Percentiles rank a stretch among this genome's conserved stretches.
These are phyloP conservation scores for Vicia sativa DNA, from an alignment of 306 rosid genomes.

Conservation along the genomic window DNA sequence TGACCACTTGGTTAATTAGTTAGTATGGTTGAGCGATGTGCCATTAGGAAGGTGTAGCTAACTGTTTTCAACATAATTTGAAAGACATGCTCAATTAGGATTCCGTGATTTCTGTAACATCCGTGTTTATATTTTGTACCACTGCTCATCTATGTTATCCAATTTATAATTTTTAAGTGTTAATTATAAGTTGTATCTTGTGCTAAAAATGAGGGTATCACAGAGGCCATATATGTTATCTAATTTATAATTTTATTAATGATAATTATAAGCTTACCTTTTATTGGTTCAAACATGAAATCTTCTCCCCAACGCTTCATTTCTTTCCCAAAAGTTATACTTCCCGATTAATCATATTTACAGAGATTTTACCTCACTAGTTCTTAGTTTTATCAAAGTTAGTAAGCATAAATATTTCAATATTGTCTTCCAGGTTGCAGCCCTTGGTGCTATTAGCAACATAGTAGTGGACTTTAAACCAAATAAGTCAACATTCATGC, in stretches of 20 bases:
- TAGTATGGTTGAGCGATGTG: not conserved
- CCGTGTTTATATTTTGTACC: not conserved
- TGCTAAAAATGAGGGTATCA: slow-evolving; percentile 15
- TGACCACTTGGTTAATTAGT: slow-evolving; percentile 16
- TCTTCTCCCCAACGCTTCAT: not conserved
- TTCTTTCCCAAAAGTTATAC: not conserved
- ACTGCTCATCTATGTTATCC: slow-evolving; percentile 24
- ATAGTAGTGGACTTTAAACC: slow-evolving; percentile 76
- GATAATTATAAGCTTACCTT: not conserved
- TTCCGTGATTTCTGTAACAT: slow-evolving; percentile 6
- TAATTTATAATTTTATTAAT: not conserved
- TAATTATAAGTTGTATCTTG: slow-evolving; percentile 11
- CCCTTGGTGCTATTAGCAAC: slow-evolving; percentile 83
- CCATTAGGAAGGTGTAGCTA: slow-evolving; percentile 24
- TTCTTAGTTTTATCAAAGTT: slow-evolving; percentile 8
- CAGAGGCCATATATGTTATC: slow-evolving; percentile 18
- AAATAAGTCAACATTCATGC: slow-evolving; percentile 56
- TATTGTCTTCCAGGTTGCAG: slow-evolving; percentile 76
- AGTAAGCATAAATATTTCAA: slow-evolving; percentile 14
- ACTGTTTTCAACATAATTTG: slow-evolving; percentile 1
- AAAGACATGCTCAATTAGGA: slow-evolving; percentile 8
- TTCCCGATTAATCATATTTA: not conserved
- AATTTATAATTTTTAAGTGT: not conserved
- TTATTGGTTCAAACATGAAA: slow-evolving; percentile 3
- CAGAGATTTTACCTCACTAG: slow-evolving; percentile 1